phyloP scores from a whole-genome alignment of 2,329 filamentous ascomycete genomes.

The Aspergillus tamarii region DNA sequence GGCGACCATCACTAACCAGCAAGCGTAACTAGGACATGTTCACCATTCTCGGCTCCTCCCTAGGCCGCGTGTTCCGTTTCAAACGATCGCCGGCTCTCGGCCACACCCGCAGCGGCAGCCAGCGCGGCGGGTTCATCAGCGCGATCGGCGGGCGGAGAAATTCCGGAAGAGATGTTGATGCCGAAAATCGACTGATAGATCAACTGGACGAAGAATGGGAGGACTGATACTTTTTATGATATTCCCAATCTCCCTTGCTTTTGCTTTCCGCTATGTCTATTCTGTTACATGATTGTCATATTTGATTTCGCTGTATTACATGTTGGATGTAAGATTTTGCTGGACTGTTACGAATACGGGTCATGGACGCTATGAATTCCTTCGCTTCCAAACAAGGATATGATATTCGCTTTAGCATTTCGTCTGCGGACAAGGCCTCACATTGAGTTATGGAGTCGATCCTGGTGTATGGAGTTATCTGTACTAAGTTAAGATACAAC shows the following conservation, averaged over 20 bases:
- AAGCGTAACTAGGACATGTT: slow-evolving; percentile 46
- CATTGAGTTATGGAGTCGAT: background rate
- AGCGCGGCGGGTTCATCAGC: slow-evolving; percentile 36
- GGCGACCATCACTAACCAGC: slow-evolving; percentile 4
- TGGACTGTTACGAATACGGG: background rate
- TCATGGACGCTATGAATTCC: background rate
- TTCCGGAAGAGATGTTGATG: slow-evolving; percentile 58
- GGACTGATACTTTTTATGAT: slow-evolving; percentile 54
- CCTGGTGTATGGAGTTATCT: background rate
- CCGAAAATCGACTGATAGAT: slow-evolving; percentile 92
- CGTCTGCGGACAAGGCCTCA: background rate
- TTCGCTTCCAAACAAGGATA: background rate
- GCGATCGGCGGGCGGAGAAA: slow-evolving; percentile 38
- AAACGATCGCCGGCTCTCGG: slow-evolving; percentile 37
- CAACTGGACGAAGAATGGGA: slow-evolving; percentile 98
- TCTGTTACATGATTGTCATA: background rate
- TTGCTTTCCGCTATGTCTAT: background rate
- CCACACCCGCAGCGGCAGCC: slow-evolving; percentile 37
- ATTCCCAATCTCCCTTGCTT: background rate
- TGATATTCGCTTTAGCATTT: background rate
- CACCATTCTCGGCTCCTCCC: slow-evolving; percentile 50
- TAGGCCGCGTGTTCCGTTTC: slow-evolving; percentile 43
- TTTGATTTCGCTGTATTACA: background rate
- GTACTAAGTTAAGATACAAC: no score
- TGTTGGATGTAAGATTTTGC: background rate